Conservation (phyloP, 1,284 basidiomycete species). For the Ganoderma multipileum region DNA sequence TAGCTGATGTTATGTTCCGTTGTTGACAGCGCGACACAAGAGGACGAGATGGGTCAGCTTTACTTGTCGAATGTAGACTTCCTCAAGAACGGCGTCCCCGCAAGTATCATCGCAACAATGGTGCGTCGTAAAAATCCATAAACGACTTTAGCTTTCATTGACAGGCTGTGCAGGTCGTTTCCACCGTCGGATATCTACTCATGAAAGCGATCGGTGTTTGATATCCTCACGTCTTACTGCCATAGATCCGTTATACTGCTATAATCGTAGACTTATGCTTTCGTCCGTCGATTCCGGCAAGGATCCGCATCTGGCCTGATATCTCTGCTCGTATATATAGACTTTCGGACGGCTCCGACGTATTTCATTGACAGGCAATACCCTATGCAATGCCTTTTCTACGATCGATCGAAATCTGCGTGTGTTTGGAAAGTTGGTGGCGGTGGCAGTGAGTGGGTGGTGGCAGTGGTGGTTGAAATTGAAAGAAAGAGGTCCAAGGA, state of each 20-base stretch:
- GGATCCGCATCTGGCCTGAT: neutral
- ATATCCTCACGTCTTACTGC: neutral
- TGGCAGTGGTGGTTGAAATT: neutral
- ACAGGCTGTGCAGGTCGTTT: constrained; percentile 63
- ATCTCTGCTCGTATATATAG: neutral
- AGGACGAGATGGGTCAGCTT: constrained; percentile 92
- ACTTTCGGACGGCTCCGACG: neutral
- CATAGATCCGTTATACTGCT: neutral
- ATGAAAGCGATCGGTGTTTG: constrained; percentile 65
- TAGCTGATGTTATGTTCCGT: constrained; percentile 7
- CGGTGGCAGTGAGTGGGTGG: neutral
- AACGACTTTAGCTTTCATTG: constrained; percentile 15
- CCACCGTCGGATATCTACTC: constrained; percentile 82
- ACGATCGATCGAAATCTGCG: neutral
- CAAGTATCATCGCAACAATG: constrained; percentile 85
- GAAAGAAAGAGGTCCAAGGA: neutral
- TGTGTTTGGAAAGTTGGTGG: neutral
- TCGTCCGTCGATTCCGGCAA: neutral
- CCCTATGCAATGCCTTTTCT: neutral
- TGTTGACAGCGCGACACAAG: constrained; percentile 81
- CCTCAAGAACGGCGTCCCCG: constrained; percentile 92
- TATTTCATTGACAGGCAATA: neutral
- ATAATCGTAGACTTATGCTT: neutral
- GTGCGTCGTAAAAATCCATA: constrained; percentile 50
- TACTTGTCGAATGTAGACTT: constrained; percentile 91